Percentiles rank a stretch among this genome's conserved stretches.
Evolutionary conservation across 2,329 filamentous ascomycete genomes (phyloP).

Genomic region (Colletotrichum tabaci): DNA sequence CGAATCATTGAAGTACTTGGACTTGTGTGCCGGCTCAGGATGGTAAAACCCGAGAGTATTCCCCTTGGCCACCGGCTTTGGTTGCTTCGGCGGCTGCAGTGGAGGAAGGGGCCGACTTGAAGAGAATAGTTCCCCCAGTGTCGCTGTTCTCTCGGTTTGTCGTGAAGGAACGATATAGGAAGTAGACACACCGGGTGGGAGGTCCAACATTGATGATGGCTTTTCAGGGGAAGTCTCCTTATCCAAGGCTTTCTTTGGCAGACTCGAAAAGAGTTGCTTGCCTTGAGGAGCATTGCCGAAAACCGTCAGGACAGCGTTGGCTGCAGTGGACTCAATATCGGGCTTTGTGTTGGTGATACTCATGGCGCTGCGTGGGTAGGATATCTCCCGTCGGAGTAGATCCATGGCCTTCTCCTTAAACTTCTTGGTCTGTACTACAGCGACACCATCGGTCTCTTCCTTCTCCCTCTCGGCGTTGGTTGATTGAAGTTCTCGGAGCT

Average conservation of each 20-base stretch:
- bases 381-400: slow-evolving; percentile 73
- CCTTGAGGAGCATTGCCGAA: slow-evolving; percentile 82
- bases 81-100: slow-evolving; percentile 79
- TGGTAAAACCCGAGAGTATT: slow-evolving; percentile 68
- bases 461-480: slow-evolving; percentile 48
- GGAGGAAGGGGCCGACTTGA: slow-evolving; percentile 75
- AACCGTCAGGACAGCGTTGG: slow-evolving; percentile 77
- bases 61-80: slow-evolving; percentile 78
- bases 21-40: slow-evolving; percentile 69
- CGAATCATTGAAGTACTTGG: slow-evolving; percentile 66
- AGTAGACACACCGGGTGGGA: slow-evolving; percentile 82
- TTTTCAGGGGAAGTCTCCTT: slow-evolving; percentile 53
- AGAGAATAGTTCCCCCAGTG: slow-evolving; percentile 82
- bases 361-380: slow-evolving; percentile 61
- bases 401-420: slow-evolving; percentile 76
- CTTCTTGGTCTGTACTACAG: slow-evolving; percentile 59
- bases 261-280: slow-evolving; percentile 88
- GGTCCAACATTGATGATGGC: slow-evolving; percentile 38
- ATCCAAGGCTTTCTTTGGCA: slow-evolving; percentile 75
- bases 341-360: slow-evolving; percentile 53
- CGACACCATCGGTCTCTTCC: slow-evolving; percentile 54
- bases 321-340: slow-evolving; percentile 55
- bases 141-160: slow-evolving; percentile 67
- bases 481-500: slow-evolving; percentile 62
- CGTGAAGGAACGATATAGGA: slow-evolving; percentile 71